A percentile compares a stretch with the other conserved stretches of the same genome.
Evolutionary conservation across 257 asterid genomes (phyloP).

Genomic region (Nicotiana obtusifolia): DNA sequence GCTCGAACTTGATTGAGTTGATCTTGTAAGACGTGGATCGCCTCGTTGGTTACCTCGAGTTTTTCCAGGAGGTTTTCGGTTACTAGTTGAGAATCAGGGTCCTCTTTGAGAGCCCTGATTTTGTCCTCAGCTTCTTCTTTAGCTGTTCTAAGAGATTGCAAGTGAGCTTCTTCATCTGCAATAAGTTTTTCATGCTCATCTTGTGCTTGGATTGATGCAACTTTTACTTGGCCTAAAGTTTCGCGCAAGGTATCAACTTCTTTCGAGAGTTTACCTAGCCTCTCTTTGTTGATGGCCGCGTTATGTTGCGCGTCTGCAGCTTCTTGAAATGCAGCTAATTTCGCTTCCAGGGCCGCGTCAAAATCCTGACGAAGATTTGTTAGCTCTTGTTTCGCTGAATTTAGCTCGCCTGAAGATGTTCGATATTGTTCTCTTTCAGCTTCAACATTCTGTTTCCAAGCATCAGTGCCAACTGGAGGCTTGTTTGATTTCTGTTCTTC

Average conservation of each 20-base stretch:
- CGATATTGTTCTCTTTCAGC: conserved; percentile 48
- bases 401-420: conserved; percentile 50
- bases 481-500: conserved; percentile 36
- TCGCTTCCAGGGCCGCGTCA: conserved; percentile 42
- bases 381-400: conserved; percentile 47
- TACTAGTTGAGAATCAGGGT: conserved; percentile 17
- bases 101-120: conserved; percentile 35
- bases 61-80: conserved; percentile 38
- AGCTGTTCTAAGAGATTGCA: conserved; percentile 24
- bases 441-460: conserved; percentile 50
- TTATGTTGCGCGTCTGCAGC: conserved; percentile 53
- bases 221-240: conserved; percentile 37
- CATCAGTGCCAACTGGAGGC: conserved; percentile 33
- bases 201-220: conserved; percentile 41
- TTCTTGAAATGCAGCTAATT: conserved; percentile 40
- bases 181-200: conserved; percentile 37
- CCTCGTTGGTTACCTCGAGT: conserved; percentile 52
- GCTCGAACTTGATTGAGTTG: conserved; percentile 40
- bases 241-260: conserved; percentile 40
- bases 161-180: conserved; percentile 41
- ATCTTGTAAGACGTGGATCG: conserved; percentile 45
- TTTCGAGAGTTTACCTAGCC: conserved; percentile 32
- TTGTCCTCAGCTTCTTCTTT: conserved; percentile 40
- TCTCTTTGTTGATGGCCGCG: conserved; percentile 32
- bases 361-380: conserved; percentile 47